Base-by-base conservation (phyloP, 768 basidiomycete genomes). In the Rhodotorula taiwanensis region DNA sequence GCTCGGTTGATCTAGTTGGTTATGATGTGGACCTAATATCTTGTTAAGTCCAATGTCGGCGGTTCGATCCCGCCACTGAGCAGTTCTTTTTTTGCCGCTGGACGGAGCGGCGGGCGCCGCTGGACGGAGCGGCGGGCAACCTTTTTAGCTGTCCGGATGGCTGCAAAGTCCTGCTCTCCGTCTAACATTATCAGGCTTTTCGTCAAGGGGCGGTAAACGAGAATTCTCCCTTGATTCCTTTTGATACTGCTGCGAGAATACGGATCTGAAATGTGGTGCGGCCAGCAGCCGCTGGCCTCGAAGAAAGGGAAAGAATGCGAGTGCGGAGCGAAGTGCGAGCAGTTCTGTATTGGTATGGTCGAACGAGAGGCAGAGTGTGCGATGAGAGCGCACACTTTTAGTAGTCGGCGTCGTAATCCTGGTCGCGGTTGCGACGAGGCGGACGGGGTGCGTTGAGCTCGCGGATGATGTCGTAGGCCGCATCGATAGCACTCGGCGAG, bases 401-500 rank as follows among this genome's bases (percentile, higher is more conserved):
- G 51, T 52, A 52, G 51, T 52, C 34, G 51, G 9, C 9, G 16
- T 52, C 50, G 23, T 50, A 28, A 23, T 52, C 23, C n/a, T 52
- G 18, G 8, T 36, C 11, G 34, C 51, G 51, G 14, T 25, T 8
- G 16, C 51, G 33, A 34, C 51, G 51, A 1, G 51, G 51, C 51
- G 45, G 56, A 15, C 67, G 58, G 5, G 67, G 67, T 6, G 62
- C 67, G 34, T 63, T 63, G 33, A 68, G 59, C 44, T 36, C 34
- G 42, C 41, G 34, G 34, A 68, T 68, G 33, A 51, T 45, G 28
- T 42, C 28, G 49, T 63, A 44, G 7, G 67, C 67, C 3, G 20
- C 14, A n/a, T 68, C 55, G 47, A 71, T 64, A 1, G 61, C 55
- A 11, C 50, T 58, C 28, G 66, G 65, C 44, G 70, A 67, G 41